Evolutionary conservation across 257 asterid genomes (phyloP).

Genomic region (Solanum piurae): DNA sequence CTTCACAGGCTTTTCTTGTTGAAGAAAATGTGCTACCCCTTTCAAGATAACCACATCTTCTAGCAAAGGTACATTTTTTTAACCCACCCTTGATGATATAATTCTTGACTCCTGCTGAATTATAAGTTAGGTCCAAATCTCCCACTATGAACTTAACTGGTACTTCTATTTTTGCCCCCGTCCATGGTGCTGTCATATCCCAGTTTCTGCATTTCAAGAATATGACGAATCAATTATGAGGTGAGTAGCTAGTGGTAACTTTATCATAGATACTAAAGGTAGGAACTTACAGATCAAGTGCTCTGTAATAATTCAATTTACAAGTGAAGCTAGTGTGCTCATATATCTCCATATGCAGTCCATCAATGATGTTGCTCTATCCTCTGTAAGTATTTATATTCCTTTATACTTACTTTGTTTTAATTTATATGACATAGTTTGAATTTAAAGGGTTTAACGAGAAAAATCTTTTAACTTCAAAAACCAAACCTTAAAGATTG

Average conservation of each 20-base stretch:
- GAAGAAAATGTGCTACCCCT: constrained; percentile 9
- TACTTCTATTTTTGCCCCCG: constrained; percentile 9
- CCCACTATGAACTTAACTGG: constrained; percentile 13
- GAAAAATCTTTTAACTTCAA: no score
- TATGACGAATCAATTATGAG: neutral
- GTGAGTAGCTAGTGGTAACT: neutral
- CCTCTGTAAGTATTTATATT: no score
- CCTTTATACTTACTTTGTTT: no score
- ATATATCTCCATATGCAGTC: neutral
- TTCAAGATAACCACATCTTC: constrained; percentile 4
- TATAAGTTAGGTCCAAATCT: constrained; percentile 6
- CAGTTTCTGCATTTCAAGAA: constrained; percentile 6
- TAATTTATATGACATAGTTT: no score
- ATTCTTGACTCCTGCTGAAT: neutral
- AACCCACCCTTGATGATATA: constrained; percentile 10
- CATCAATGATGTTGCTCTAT: no score
- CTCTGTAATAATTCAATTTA: constrained; percentile 66
- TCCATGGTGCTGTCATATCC: constrained; percentile 15
- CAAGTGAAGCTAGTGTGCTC: constrained; percentile 70
- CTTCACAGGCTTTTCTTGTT: constrained; percentile 3
- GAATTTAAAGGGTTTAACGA: no score
- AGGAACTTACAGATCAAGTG: constrained; percentile 30
- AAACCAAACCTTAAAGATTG: no score
- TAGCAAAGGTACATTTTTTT: constrained; percentile 9
- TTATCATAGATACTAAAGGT: no score